phyloP scores from a whole-genome alignment of 2,329 filamentous ascomycete genomes.

The Aspergillus oerlinghausenensis region DNA sequence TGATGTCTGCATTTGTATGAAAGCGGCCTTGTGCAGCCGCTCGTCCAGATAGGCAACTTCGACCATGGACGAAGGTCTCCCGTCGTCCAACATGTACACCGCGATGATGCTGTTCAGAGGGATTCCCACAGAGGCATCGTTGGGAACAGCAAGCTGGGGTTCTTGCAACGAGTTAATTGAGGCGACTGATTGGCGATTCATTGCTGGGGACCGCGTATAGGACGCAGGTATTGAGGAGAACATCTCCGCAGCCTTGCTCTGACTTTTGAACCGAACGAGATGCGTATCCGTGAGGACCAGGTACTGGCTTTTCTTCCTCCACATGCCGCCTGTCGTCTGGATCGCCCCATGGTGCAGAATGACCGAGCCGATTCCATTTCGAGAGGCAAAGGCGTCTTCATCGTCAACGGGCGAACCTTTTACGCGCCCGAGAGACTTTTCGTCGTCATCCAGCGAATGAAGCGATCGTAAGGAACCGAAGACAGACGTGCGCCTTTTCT shows the following conservation, averaged over 20 bases:
- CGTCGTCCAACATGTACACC: slow-evolving; percentile 63
- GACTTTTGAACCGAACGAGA: slow-evolving; percentile 64
- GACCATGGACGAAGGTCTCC: slow-evolving; percentile 60
- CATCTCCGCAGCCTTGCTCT: slow-evolving; percentile 59
- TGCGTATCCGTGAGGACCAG: slow-evolving; percentile 66
- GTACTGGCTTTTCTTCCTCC: slow-evolving; percentile 69
- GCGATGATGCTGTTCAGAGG: slow-evolving; percentile 63
- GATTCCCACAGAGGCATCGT: slow-evolving; percentile 52
- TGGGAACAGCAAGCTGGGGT: slow-evolving; percentile 53
- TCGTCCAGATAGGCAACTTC: slow-evolving; percentile 67
- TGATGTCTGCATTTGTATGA: slow-evolving; percentile 60
- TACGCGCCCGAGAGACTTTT: slow-evolving; percentile 48
- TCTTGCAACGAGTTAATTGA: slow-evolving; percentile 61
- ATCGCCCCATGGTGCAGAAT: slow-evolving; percentile 66
- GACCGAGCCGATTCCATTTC: slow-evolving; percentile 37
- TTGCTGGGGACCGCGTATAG: slow-evolving; percentile 38
- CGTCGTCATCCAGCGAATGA: slow-evolving; percentile 50
- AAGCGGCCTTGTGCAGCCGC: slow-evolving; percentile 54
- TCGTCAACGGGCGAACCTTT: slow-evolving; percentile 44
- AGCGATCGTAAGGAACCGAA: slow-evolving; percentile 56
- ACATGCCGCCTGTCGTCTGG: slow-evolving; percentile 65
- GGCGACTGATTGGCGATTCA: slow-evolving; percentile 53
- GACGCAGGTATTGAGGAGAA: slow-evolving; percentile 51
- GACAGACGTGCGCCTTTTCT: slow-evolving; percentile 50
- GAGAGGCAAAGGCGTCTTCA: slow-evolving; percentile 40